Evolutionary conservation across 192 early-diverging fungal genomes (phyloP).

Genomic region (Paraglomus brasilianum): DNA sequence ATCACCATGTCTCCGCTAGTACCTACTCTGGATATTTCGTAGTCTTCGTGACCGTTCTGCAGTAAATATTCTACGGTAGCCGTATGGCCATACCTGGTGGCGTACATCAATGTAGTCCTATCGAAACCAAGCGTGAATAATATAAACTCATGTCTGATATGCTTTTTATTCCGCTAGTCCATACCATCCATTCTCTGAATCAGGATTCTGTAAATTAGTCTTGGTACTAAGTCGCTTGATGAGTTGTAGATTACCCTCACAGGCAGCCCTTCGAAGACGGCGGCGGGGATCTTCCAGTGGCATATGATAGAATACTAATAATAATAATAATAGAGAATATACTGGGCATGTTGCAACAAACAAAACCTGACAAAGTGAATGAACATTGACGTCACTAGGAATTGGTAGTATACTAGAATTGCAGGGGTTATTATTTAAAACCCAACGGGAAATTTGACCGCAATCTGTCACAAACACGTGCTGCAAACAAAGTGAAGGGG

Average conservation of each 20-base stretch:
- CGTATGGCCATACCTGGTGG: slow-evolving; percentile 8
- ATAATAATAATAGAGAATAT: too few species aligned
- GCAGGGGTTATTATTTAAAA: too few species aligned
- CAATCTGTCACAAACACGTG: too few species aligned
- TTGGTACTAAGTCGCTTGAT: slow-evolving; percentile 20
- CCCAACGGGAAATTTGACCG: too few species aligned
- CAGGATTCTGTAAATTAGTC: slow-evolving; percentile 26
- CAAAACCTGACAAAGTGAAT: too few species aligned
- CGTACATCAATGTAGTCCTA: slow-evolving; percentile 31
- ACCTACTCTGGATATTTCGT: slow-evolving; percentile 23
- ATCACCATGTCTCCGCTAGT: not conserved
- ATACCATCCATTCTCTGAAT: slow-evolving; percentile 29
- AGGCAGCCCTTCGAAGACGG: slow-evolving; percentile 20
- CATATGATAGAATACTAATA: not conserved
- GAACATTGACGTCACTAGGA: too few species aligned
- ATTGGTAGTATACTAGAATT: too few species aligned
- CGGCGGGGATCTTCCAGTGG: slow-evolving; percentile 26
- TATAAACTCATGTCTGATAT: too few species aligned
- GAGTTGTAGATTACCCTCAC: slow-evolving; percentile 22
- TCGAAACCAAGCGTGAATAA: not conserved
- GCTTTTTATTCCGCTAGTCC: not conserved
- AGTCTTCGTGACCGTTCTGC: slow-evolving; percentile 15
- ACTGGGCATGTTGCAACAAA: too few species aligned
- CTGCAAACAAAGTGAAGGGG: too few species aligned
- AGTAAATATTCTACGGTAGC: slow-evolving; percentile 18